Evolutionary conservation across 768 basidiomycete species (phyloP).

Genomic region (Phlebiopsis flavidoalba): DNA sequence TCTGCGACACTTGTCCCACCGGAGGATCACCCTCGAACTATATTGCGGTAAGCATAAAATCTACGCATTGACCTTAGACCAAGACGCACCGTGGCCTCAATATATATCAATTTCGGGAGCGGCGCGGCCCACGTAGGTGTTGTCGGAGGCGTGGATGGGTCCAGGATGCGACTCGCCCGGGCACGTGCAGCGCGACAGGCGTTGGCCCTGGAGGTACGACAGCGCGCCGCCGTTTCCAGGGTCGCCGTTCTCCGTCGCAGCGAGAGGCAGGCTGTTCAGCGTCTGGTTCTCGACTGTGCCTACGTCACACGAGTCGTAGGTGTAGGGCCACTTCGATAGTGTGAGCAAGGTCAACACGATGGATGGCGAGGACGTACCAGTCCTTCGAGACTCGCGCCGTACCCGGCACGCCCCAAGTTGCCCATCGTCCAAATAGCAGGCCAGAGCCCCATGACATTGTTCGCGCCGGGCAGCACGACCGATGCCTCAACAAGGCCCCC

Average conservation of each 20-base stretch:
- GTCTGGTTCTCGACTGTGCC: constrained; percentile 89
- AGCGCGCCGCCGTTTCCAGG: constrained; percentile 44
- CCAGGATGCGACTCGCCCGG: constrained; percentile 82
- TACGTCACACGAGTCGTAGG: constrained; percentile 81
- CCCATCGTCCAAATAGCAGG: constrained; percentile 80
- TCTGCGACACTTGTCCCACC: constrained; percentile 68
- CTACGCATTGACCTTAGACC: neutral
- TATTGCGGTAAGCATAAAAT: neutral
- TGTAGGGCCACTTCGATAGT: constrained; percentile 62
- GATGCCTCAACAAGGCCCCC: constrained; percentile 73
- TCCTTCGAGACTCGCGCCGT: constrained; percentile 82
- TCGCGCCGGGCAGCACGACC: constrained; percentile 63
- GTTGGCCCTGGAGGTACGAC: constrained; percentile 87
- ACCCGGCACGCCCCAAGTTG: constrained; percentile 82
- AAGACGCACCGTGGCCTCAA: constrained; percentile 64
- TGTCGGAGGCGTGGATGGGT: constrained; percentile 61
- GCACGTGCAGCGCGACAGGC: constrained; percentile 86
- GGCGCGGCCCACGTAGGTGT: constrained; percentile 67
- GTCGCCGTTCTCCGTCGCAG: constrained; percentile 61
- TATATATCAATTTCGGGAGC: constrained; percentile 90
- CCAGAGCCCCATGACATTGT: constrained; percentile 65
- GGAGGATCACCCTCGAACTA: constrained; percentile 33
- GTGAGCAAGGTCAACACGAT: neutral
- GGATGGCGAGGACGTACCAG: constrained; percentile 23
- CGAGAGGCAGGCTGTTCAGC: constrained; percentile 51